Conservation (phyloP, 371 early-diverging fungal genomes). For the Dinochytrium kinnereticum region DNA sequence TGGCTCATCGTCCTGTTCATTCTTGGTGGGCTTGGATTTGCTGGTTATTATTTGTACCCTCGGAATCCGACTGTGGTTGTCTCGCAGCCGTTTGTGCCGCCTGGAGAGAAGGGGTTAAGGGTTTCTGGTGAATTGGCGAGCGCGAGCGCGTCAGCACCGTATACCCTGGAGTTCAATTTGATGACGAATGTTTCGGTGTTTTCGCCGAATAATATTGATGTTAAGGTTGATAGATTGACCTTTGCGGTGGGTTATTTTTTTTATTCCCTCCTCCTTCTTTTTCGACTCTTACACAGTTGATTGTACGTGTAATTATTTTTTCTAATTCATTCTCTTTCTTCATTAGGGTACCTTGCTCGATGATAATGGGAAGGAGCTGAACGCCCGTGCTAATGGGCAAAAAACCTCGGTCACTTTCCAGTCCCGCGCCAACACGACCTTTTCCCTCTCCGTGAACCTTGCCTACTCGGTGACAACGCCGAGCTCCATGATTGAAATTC, state of each 20-base stretch:
- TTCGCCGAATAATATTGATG: conserved; percentile 24
- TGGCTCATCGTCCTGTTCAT: conserved; percentile 22
- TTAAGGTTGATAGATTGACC: conserved; percentile 14
- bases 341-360: not conserved
- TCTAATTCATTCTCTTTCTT: too few species aligned
- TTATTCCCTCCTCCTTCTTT: too few species aligned
- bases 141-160: conserved; percentile 27
- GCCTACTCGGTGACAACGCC: conserved; percentile 23
- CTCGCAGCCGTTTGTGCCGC: conserved; percentile 20
- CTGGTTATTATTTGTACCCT: conserved; percentile 35
- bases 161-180: conserved; percentile 21
- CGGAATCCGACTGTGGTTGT: conserved; percentile 28
- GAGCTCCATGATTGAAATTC: not conserved
- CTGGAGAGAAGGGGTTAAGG: not conserved
- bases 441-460: conserved; percentile 19
- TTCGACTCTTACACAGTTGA: too few species aligned
- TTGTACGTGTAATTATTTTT: too few species aligned
- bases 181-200: conserved; percentile 27
- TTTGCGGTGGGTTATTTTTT: conserved; percentile 10
- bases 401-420: conserved; percentile 10
- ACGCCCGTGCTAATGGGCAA: conserved; percentile 21
- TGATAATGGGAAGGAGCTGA: not conserved
- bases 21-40: conserved; percentile 32
- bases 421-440: conserved; percentile 10
- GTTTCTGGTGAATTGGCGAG: conserved; percentile 12